A percentile compares a stretch with the other conserved stretches of the same genome.
Evolutionary conservation across 1,139 yeast genomes (phyloP).

Genomic region (Kluyveromyces sp.): DNA sequence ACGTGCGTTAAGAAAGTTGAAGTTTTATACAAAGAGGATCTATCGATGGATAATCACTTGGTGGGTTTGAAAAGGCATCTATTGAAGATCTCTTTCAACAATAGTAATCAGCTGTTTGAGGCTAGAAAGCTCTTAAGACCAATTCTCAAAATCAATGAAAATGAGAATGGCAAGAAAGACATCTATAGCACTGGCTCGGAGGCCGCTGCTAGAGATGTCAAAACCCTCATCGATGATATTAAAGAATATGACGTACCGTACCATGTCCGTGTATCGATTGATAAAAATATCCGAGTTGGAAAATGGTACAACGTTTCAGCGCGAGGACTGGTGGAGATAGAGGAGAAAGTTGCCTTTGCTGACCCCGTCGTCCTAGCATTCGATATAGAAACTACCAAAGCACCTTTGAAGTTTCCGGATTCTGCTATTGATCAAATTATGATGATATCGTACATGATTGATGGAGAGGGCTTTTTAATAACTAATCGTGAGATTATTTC

Average conservation of each 20-base stretch:
- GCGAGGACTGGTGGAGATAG: slow-evolving; percentile 48
- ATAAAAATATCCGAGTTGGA: slow-evolving; percentile 78
- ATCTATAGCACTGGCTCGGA: slow-evolving; percentile 39
- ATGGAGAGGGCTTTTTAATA: slow-evolving; percentile 90
- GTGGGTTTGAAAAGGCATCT: slow-evolving; percentile 65
- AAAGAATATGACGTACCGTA: slow-evolving; percentile 96
- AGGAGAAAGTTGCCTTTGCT: slow-evolving; percentile 82
- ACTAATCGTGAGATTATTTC: slow-evolving; percentile 93
- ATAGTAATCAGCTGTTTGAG: slow-evolving; percentile 62
- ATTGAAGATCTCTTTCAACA: slow-evolving; percentile 66
- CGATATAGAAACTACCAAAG: slow-evolving; percentile 96
- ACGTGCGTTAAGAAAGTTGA: slow-evolving; percentile 49
- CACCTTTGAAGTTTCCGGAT: slow-evolving; percentile 94
- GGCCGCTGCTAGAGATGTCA: slow-evolving; percentile 43
- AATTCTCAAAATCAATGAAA: slow-evolving; percentile 60
- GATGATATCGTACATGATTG: slow-evolving; percentile 99
- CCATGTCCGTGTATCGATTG: slow-evolving; percentile 92
- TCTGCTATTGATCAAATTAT: slow-evolving; percentile 87
- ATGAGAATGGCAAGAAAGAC: slow-evolving; percentile 59
- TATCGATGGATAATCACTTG: slow-evolving; percentile 76
- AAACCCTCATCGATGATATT: slow-evolving; percentile 65
- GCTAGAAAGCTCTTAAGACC: slow-evolving; percentile 70
- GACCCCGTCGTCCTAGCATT: slow-evolving; percentile 96
- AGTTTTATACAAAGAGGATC: slow-evolving; percentile 66
- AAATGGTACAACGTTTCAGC: slow-evolving; percentile 89